phyloP scores from a whole-genome alignment of 768 basidiomycete genomes.

The Xerocomellus dryophilus region DNA sequence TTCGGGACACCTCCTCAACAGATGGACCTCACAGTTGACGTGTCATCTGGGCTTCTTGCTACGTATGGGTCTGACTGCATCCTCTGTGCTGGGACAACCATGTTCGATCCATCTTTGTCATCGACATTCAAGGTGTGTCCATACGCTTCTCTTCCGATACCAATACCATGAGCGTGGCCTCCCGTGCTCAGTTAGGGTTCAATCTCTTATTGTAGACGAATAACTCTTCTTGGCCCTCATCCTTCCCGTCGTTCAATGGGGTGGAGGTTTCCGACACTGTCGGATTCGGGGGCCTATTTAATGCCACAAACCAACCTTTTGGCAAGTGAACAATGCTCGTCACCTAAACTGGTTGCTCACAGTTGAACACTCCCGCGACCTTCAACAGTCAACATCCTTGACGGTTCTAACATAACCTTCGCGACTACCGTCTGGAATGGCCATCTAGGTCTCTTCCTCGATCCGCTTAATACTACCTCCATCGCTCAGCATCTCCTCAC shows the following conservation, averaged over 20 bases:
- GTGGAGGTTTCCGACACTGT: slow-evolving; percentile 19
- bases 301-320: slow-evolving; percentile 12
- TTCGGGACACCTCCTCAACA: slow-evolving; percentile 29
- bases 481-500: slow-evolving; percentile 16
- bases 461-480: slow-evolving; percentile 18
- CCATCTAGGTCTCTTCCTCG: slow-evolving; percentile 25
- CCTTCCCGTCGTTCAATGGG: slow-evolving; percentile 18
- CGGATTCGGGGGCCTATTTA: slow-evolving; percentile 20
- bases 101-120: slow-evolving; percentile 24
- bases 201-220: slow-evolving; percentile 13
- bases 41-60: slow-evolving; percentile 11
- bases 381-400: slow-evolving; percentile 21
- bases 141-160: background rate
- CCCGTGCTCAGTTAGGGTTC: background rate
- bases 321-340: slow-evolving; percentile 1
- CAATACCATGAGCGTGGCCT: background rate
- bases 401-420: slow-evolving; percentile 14
- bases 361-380: background rate
- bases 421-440: slow-evolving; percentile 17
- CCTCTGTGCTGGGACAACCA: slow-evolving; percentile 21
- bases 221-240: slow-evolving; percentile 10
- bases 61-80: slow-evolving; percentile 25
- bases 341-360: background rate
- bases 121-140: slow-evolving; percentile 25
- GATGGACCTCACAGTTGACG: slow-evolving; percentile 24